Conservation (phyloP, 352 stramenopile species). For the Phytopythium chamaehyphon region DNA sequence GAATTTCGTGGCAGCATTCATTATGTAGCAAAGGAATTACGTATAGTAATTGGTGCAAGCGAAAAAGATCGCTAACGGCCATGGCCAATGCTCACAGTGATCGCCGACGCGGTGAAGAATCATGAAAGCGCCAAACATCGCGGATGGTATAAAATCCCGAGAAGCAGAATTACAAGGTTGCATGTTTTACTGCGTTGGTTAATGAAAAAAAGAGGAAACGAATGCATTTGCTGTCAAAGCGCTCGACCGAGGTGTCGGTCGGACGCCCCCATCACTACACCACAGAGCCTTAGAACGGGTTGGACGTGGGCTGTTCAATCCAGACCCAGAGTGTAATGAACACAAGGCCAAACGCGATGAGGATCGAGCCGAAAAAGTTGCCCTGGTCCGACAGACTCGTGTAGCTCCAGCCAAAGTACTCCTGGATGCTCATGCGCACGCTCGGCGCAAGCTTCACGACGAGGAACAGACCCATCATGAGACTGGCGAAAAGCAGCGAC, state of each 20-base stretch:
- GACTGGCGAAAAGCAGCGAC: constrained; percentile 67
- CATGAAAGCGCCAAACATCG: too few species aligned
- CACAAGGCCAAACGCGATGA: constrained; percentile 67
- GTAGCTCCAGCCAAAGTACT: constrained; percentile 89
- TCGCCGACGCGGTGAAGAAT: too few species aligned
- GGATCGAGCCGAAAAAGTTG: constrained; percentile 75
- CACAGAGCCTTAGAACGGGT: constrained; percentile 50
- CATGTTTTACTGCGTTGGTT: too few species aligned
- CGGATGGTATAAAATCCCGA: too few species aligned
- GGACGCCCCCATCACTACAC: too few species aligned
- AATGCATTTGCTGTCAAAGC: neutral
- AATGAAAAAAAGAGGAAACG: neutral
- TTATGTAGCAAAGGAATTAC: too few species aligned
- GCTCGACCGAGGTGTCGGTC: too few species aligned
- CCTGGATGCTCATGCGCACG: constrained; percentile 84
- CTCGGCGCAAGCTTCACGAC: constrained; percentile 73
- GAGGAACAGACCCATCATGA: constrained; percentile 83
- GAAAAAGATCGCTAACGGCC: too few species aligned
- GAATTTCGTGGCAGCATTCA: too few species aligned
- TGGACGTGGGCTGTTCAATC: constrained; percentile 76
- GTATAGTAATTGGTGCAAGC: too few species aligned
- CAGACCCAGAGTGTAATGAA: constrained; percentile 84
- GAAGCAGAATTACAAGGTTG: too few species aligned
- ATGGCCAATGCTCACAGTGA: too few species aligned
- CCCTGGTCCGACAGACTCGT: constrained; percentile 79